Percentiles rank a stretch among this genome's conserved stretches.
phyloP scores from a whole-genome alignment of 129 eudicot species.

The Tanacetum coccineum region DNA sequence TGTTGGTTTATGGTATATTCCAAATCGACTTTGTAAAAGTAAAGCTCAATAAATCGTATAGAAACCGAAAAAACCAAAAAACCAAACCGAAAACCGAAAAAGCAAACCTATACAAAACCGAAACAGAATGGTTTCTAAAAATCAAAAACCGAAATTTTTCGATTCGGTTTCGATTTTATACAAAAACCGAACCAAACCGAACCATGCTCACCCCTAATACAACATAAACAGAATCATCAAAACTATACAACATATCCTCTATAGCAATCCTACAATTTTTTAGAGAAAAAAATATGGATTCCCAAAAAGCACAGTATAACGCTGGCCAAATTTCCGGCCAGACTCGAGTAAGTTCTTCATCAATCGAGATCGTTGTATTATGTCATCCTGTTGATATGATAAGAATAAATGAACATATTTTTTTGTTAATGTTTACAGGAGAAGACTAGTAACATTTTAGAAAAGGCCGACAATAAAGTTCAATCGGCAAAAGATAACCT shows the following conservation, averaged over 20 bases:
- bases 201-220: no score
- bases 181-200: no score
- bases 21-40: no score
- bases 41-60: no score
- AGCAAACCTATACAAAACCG: no score
- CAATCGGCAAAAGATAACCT: constrained; percentile 44
- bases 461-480: constrained; percentile 42
- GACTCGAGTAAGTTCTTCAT: constrained; percentile 31
- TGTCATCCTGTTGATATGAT: background rate
- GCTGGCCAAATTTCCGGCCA: constrained; percentile 49
- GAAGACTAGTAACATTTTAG: constrained; percentile 38
- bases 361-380: background rate
- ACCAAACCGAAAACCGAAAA: no score
- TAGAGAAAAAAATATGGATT: constrained; percentile 33
- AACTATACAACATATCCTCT: background rate
- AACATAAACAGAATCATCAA: background rate
- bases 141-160: no score
- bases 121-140: no score
- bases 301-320: constrained; percentile 32
- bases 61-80: no score
- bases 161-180: no score
- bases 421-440: constrained; percentile 33
- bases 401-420: background rate
- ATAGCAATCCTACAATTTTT: background rate
- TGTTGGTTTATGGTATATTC: no score